Conservation (phyloP, 441 rosid genomes). For the Corymbia calophylla region DNA sequence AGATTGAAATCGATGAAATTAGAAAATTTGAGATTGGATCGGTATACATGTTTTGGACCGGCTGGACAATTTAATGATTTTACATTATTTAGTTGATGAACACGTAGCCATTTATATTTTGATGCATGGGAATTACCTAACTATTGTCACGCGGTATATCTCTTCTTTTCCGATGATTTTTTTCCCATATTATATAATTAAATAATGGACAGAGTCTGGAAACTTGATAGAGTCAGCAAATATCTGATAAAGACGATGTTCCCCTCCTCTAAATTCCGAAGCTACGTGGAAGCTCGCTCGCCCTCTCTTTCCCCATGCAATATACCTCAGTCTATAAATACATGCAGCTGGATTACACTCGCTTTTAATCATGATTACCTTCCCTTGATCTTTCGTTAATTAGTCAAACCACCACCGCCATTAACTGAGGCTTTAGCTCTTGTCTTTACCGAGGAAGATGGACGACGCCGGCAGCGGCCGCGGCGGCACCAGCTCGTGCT, state of each 20-base stretch:
- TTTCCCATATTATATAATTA: background rate
- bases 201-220: background rate
- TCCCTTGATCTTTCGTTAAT: background rate
- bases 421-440: background rate
- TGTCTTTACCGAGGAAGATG: background rate
- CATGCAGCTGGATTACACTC: background rate
- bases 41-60: too few relatives aligned
- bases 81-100: background rate
- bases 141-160: background rate
- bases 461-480: background rate
- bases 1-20: too few relatives aligned
- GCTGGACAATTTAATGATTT: background rate
- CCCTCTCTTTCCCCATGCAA: background rate
- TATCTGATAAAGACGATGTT: background rate
- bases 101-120: background rate
- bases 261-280: background rate
- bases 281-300: constrained; percentile 4
- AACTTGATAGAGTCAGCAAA: background rate
- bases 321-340: background rate
- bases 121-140: background rate
- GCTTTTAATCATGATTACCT: background rate
- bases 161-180: background rate
- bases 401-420: background rate
- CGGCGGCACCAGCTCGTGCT: constrained; percentile 35
- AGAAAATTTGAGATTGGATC: too few relatives aligned